Percentiles rank a stretch among this genome's conserved stretches.
phyloP scores from a whole-genome alignment of 495 filamentous ascomycete genomes.

The Hypoxylon perforatum region DNA sequence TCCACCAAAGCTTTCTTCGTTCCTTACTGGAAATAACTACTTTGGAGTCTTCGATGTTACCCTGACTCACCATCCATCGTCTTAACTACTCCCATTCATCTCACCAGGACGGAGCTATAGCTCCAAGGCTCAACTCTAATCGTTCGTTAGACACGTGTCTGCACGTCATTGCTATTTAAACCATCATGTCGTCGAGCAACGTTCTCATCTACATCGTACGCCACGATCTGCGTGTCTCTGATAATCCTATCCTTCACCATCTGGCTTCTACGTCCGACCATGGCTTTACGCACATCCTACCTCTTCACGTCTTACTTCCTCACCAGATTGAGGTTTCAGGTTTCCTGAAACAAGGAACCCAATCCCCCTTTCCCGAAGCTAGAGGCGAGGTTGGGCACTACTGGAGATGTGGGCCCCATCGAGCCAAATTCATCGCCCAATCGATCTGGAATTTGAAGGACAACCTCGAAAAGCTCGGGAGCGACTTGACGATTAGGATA shows the following conservation, averaged over 20 bases:
- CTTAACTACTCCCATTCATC: not conserved
- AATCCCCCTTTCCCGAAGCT: constrained; percentile 69
- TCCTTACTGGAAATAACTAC: constrained; percentile 1
- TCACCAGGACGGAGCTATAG: constrained; percentile 9
- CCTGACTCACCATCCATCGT: constrained; percentile 5
- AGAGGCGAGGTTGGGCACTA: constrained; percentile 66
- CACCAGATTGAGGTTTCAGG: constrained; percentile 77
- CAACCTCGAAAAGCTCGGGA: constrained; percentile 63
- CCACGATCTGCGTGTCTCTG: constrained; percentile 72
- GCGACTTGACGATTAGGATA: constrained; percentile 71
- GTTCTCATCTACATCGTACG: constrained; percentile 72
- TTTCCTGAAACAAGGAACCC: constrained; percentile 59
- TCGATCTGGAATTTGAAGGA: constrained; percentile 74
- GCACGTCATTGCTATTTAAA: constrained; percentile 2
- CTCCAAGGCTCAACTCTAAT: constrained; percentile 4
- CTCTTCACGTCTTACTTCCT: constrained; percentile 71
- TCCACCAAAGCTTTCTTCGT: constrained; percentile 19
- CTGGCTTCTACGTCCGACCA: constrained; percentile 57
- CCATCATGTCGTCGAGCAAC: constrained; percentile 50
- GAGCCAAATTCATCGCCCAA: constrained; percentile 74
- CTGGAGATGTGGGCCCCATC: constrained; percentile 75
- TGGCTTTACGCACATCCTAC: constrained; percentile 72
- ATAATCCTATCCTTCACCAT: constrained; percentile 73
- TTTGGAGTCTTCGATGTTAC: constrained; percentile 5
- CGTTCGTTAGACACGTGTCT: not conserved